A percentile compares a stretch with the other conserved stretches of the same genome.
Conservation (phyloP, 306 rosid genomes). For the Calophaca sinica region DNA sequence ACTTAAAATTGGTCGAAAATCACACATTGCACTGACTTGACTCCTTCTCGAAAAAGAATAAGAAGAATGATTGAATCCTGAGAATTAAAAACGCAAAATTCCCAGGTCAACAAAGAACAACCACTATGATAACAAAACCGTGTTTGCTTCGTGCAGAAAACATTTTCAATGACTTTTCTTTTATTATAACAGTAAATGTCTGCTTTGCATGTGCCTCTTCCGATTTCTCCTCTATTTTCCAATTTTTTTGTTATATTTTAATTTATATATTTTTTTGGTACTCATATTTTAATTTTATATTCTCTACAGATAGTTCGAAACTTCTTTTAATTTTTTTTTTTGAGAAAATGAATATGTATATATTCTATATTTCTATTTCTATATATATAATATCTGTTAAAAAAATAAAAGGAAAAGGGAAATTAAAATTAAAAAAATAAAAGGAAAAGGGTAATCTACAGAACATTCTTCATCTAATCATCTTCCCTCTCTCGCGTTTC, state of each 20-base stretch:
- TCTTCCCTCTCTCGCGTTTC: conserved; percentile 22
- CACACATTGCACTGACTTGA: conserved; percentile 40
- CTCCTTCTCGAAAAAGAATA: conserved; percentile 36
- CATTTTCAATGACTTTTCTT: conserved; percentile 3
- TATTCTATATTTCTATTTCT: too few species aligned
- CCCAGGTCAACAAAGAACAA: conserved; percentile 55
- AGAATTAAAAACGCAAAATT: conserved; percentile 27
- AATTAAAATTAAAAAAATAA: neutral
- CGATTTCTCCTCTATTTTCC: neutral
- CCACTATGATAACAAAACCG: conserved; percentile 48
- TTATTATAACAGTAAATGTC: neutral
- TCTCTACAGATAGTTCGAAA: too few species aligned
- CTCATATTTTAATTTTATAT: too few species aligned
- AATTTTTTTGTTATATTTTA: neutral
- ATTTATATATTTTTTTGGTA: neutral
- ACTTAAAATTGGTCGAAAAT: conserved; percentile 35
- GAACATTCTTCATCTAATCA: conserved; percentile 48
- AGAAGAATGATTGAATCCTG: conserved; percentile 33
- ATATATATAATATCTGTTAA: too few species aligned
- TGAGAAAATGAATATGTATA: too few species aligned
- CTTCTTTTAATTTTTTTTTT: too few species aligned
- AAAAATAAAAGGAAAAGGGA: neutral
- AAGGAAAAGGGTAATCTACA: conserved; percentile 44
- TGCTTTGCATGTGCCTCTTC: conserved; percentile 33
- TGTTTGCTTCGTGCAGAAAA: conserved; percentile 41